Conservation (phyloP, 306 rosid species). For the Argentina anserina region DNA sequence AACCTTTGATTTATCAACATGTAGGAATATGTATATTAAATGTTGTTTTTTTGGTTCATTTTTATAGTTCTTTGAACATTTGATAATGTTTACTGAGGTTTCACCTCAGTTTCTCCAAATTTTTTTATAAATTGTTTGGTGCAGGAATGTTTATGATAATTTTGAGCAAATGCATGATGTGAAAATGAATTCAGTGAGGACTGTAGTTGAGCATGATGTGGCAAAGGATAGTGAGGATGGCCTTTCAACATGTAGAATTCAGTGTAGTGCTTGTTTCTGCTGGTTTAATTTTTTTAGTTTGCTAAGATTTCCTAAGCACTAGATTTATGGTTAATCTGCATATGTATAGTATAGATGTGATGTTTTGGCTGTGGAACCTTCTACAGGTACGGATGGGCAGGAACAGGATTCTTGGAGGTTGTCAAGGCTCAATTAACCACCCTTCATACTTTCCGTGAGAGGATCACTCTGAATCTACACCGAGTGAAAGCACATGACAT, state of each 20-base stretch:
- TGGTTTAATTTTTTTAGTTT: background rate
- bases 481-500: constrained; percentile 50
- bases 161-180: constrained; percentile 59
- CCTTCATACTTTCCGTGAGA: constrained; percentile 53
- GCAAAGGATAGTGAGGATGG: constrained; percentile 34
- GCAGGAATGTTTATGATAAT: constrained; percentile 55
- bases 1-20: no score
- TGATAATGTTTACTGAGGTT: background rate
- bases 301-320: background rate
- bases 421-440: constrained; percentile 48
- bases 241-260: constrained; percentile 43
- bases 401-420: constrained; percentile 42
- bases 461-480: constrained; percentile 54
- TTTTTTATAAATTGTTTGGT: constrained; percentile 12
- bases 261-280: background rate
- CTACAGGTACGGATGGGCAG: constrained; percentile 46
- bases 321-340: background rate
- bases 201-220: constrained; percentile 61
- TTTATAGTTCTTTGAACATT: background rate
- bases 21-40: no score
- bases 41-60: background rate
- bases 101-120: background rate
- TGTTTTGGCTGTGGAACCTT: background rate
- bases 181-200: constrained; percentile 60
- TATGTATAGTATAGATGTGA: background rate